Conservation (phyloP, 352 stramenopile genomes). For the Blastocystis sp. region DNA sequence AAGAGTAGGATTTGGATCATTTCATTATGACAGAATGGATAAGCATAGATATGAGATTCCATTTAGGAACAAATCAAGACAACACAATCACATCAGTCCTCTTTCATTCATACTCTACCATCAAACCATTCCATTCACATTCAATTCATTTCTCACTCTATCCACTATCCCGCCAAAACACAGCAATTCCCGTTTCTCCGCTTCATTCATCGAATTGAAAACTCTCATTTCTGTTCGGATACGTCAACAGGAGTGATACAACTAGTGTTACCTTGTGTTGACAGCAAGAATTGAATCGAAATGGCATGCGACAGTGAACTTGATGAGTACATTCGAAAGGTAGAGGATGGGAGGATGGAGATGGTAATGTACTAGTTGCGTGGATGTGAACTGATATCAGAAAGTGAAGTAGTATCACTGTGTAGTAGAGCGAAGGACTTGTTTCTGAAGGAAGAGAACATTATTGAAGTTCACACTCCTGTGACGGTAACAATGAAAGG, state of each 20-base stretch:
- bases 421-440: slow-evolving; percentile 94
- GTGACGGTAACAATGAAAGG: slow-evolving; percentile 78
- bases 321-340: slow-evolving; percentile 75
- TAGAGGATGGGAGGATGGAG: slow-evolving; percentile 58
- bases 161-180: too few species aligned
- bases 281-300: neutral
- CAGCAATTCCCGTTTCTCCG: too few species aligned
- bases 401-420: slow-evolving; percentile 90
- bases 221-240: neutral
- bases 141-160: too few species aligned
- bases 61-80: too few species aligned
- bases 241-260: neutral
- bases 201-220: too few species aligned
- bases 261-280: too few species aligned
- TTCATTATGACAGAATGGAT: too few species aligned
- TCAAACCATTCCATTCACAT: too few species aligned
- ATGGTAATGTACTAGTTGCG: slow-evolving; percentile 62
- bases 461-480: slow-evolving; percentile 92
- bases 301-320: slow-evolving; percentile 65
- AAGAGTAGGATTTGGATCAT: too few species aligned
- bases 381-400: slow-evolving; percentile 89
- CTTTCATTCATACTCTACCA: too few species aligned
- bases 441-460: slow-evolving; percentile 95
- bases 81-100: too few species aligned
- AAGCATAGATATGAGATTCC: too few species aligned